A percentile compares a stretch with the other conserved stretches of the same genome.
phyloP scores from a whole-genome alignment of 169 alveolate species.

The Cryptosporidium muris region DNA sequence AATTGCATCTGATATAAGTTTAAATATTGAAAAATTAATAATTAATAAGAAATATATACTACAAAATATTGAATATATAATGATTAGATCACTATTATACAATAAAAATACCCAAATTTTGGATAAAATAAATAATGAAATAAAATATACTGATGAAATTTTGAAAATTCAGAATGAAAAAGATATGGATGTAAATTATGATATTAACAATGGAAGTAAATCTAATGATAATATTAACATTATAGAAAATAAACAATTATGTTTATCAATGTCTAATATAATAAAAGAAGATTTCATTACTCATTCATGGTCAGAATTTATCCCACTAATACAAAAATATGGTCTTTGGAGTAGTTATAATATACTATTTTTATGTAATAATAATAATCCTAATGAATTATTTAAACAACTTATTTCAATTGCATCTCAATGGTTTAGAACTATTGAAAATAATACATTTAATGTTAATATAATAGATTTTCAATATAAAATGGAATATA shows the following conservation, averaged over 20 bases:
- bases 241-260: not conserved
- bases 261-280: too few relatives aligned
- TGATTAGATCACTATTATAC: conserved; percentile 24
- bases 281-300: too few relatives aligned
- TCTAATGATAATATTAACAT: too few relatives aligned
- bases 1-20: not conserved
- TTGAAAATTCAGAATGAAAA: not conserved
- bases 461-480: conserved; percentile 6
- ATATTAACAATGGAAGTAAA: not conserved
- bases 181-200: not conserved
- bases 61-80: conserved; percentile 11
- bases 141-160: not conserved
- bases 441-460: not conserved
- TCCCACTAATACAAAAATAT: conserved; percentile 38
- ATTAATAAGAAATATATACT: not conserved
- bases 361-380: conserved; percentile 14
- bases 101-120: not conserved
- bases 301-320: conserved; percentile 38
- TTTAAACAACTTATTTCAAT: conserved; percentile 11
- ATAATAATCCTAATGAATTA: conserved; percentile 14
- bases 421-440: not conserved
- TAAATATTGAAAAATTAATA: not conserved
- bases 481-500: conserved; percentile 14
- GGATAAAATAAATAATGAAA: not conserved
- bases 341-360: conserved; percentile 49